Evolutionary conservation across 768 basidiomycete species (phyloP).

Genomic region (Lentinula lateritia): DNA sequence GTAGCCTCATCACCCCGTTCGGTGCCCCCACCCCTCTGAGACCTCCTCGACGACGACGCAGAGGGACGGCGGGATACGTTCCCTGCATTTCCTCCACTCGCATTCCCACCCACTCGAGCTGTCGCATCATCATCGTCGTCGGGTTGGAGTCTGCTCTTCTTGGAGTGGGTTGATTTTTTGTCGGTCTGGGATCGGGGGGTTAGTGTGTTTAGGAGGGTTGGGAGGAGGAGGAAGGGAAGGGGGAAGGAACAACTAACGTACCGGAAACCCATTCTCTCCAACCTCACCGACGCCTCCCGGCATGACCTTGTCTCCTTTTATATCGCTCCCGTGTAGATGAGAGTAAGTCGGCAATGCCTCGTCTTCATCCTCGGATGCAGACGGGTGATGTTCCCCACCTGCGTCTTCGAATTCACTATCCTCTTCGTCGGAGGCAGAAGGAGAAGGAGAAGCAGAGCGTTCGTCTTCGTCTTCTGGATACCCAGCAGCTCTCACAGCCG

Average conservation of each 20-base stretch:
- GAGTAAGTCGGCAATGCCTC: too few species aligned
- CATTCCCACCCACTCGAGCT: too few species aligned
- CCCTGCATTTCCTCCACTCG: slow-evolving; percentile 24
- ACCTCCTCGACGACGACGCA: slow-evolving; percentile 4
- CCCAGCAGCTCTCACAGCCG: slow-evolving; percentile 85
- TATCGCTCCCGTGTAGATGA: too few species aligned
- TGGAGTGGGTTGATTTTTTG: slow-evolving; percentile 27
- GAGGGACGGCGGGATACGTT: slow-evolving; percentile 40
- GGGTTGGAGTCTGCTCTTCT: slow-evolving; percentile 7
- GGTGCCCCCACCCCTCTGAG: slow-evolving; percentile 26
- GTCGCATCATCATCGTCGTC: too few species aligned
- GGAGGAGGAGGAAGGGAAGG: too few species aligned
- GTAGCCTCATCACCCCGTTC: not conserved
- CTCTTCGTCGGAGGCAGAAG: slow-evolving; percentile 26
- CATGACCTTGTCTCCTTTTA: too few species aligned
- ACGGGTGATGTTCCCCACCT: not conserved
- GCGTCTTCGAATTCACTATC: slow-evolving; percentile 24
- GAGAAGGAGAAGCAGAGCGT: too few species aligned
- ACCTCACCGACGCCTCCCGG: too few species aligned
- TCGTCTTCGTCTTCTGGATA: slow-evolving; percentile 69
- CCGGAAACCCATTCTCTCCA: too few species aligned
- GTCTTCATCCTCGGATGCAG: too few species aligned
- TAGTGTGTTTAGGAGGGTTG: too few species aligned
- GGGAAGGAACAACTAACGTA: too few species aligned
- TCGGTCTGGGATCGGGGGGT: slow-evolving; percentile 21